phyloP scores from a whole-genome alignment of 441 rosid genomes.

The Capsella rubella region DNA sequence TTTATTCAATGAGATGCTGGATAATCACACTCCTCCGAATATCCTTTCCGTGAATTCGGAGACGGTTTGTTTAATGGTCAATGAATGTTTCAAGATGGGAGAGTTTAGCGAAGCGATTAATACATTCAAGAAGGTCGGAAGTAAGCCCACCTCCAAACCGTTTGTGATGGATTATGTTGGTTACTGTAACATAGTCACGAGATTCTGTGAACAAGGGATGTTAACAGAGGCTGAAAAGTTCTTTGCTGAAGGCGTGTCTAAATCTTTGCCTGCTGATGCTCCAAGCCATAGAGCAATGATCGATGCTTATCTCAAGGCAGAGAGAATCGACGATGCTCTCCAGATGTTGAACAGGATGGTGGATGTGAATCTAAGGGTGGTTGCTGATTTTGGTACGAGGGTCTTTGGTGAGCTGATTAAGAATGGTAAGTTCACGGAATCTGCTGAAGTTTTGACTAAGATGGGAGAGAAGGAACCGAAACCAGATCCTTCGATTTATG shows the following conservation, averaged over 20 bases:
- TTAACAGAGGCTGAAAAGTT: constrained; percentile 70
- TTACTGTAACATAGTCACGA: constrained; percentile 72
- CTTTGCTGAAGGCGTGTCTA: constrained; percentile 60
- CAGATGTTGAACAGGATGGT: constrained; percentile 70
- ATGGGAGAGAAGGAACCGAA: constrained; percentile 95
- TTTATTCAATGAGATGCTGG: constrained; percentile 84
- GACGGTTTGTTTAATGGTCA: constrained; percentile 79
- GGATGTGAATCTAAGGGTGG: constrained; percentile 79
- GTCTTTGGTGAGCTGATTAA: constrained; percentile 72
- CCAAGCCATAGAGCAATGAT: constrained; percentile 72
- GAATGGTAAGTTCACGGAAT: constrained; percentile 74
- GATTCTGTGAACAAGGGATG: constrained; percentile 81
- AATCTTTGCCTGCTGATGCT: constrained; percentile 79
- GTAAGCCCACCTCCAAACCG: constrained; percentile 67
- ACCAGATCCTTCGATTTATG: constrained; percentile 80
- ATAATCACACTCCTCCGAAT: constrained; percentile 85
- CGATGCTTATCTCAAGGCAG: constrained; percentile 76
- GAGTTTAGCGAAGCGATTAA: constrained; percentile 61
- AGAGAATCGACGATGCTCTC: constrained; percentile 74
- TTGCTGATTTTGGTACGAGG: constrained; percentile 72
- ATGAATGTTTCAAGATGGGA: constrained; percentile 83
- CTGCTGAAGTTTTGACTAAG: constrained; percentile 68
- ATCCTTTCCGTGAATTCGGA: constrained; percentile 84
- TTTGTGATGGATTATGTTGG: constrained; percentile 88
- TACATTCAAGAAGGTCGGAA: constrained; percentile 78